Evolutionary conservation across 495 filamentous ascomycete genomes (phyloP).

Genomic region (Podospora conica): DNA sequence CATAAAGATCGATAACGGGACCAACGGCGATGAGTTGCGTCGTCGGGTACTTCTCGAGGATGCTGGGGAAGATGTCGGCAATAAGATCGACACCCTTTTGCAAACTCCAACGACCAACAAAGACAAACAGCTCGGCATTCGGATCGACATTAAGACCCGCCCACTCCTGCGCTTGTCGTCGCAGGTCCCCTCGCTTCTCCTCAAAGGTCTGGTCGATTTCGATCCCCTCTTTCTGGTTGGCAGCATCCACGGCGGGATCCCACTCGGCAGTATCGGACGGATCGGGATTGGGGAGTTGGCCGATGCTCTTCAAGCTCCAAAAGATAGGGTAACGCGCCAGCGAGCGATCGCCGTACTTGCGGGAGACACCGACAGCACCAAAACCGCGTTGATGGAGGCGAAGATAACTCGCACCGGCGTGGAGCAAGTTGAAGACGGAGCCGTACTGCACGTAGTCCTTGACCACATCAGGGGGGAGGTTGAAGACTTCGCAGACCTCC

Average conservation of each 20-base stretch:
- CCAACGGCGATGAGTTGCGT: constrained; percentile 65
- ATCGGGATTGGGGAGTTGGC: constrained; percentile 66
- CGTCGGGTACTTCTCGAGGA: constrained; percentile 56
- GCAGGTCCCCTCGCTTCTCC: constrained; percentile 46
- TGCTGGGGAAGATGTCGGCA: constrained; percentile 62
- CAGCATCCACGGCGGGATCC: constrained; percentile 37
- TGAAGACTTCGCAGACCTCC: constrained; percentile 65
- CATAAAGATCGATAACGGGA: constrained; percentile 69
- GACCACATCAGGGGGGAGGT: constrained; percentile 44
- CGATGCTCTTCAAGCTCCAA: constrained; percentile 65
- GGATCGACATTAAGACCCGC: constrained; percentile 57
- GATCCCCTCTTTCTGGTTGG: constrained; percentile 44
- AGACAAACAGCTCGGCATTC: constrained; percentile 65
- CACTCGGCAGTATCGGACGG: constrained; percentile 64
- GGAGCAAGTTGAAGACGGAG: constrained; percentile 62
- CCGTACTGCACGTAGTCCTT: constrained; percentile 56
- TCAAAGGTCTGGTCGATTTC: constrained; percentile 52
- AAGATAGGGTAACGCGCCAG: constrained; percentile 70
- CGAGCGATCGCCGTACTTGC: constrained; percentile 66
- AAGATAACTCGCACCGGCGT: constrained; percentile 63
- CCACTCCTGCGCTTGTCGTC: constrained; percentile 67
- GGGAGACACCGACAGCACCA: constrained; percentile 65
- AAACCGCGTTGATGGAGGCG: constrained; percentile 66
- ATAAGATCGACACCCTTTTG: constrained; percentile 76
- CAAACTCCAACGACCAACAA: constrained; percentile 70